Evolutionary conservation across 345 rosid genomes (phyloP), one percentile per base, ranked within the genome.

Genomic region (Litchi chinensis): DNA sequence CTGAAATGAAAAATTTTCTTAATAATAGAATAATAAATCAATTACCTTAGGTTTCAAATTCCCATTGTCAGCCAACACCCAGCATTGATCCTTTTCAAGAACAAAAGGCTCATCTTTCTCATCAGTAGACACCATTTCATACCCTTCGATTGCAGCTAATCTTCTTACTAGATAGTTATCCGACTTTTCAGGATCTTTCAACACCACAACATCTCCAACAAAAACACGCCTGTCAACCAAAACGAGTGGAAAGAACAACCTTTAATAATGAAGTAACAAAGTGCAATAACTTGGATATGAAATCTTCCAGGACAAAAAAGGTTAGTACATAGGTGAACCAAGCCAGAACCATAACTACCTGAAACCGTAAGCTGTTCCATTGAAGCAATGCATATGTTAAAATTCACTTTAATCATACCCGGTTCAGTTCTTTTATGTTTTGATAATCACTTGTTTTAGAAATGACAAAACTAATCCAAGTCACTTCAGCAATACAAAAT

Each of bases 121-220:
- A 65, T 91, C 86, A 32, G 81, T 83, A 15, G 99, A 97, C 43
- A 81, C 92, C 98, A 94, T 94, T 89, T 97, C 97, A 77, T 82
- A 86, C 68, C 99, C 98, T 88, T 89, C 93, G 18, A 77, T 75
- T 46, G 95, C 99, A 81, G 95, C 95, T 83, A 97, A 86, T 88
- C 98, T 88, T 86, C 98, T 93, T 68, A 97, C 92, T 12, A 93
- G 76, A 84, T 78, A 79, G 79, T 86, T 87, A 26, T 88, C 87
- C 19, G 89, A 80, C 16, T 83, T 71, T 69, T 78, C 90, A 74
- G 98, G 98, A 76, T 97, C 98, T 88, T 93, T 97, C 79, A 94
- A 50, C 74, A 97, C 91, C 73, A 97, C 93, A n/a, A 92, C 94
- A 80, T 97, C 99, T 81, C 99, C 99, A 84, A 92, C 87, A 87